Base-by-base conservation (phyloP, 163 green algal genomes). In the Chlorella variabilis region DNA sequence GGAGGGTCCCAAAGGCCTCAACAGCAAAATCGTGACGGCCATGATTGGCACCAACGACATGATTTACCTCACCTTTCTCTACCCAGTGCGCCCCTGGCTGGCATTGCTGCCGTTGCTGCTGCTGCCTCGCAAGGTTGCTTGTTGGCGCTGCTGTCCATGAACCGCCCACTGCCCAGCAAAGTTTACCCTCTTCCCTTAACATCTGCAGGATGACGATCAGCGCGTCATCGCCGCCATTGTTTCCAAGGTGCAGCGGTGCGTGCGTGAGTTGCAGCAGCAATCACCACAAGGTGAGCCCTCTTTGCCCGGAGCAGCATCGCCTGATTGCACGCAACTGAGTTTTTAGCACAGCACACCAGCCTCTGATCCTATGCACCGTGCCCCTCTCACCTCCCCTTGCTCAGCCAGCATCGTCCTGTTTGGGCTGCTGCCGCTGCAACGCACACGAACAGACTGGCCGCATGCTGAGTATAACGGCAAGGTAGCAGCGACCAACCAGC, bases 41-140 rank as follows among this genome's bases (percentile, higher is more conserved):
- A 77, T 77, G 70, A 77, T 77, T 29, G 45, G 70, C 48, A 77
- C 70, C 70, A 77, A 77, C 6, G 70, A 77, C 23, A 29, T 41
- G 15, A 20, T 48, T 1, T 45, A 77, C 48, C 45, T 77, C 1
- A 33, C 6, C 45, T 17, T 3, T 45, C 31, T 65, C 6, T 41
- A 77, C 51, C 45, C 31, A 4, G 70, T 49, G 48, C 39, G 70
- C 45, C 11, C 11, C 45, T 54, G 11, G 11, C 45, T 54, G 15
- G 11, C n/a, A n/a, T n/a, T n/a, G n/a, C n/a, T n/a, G n/a, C n/a
- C n/a, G n/a, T 21, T 41, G 59, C n/a, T n/a, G n/a, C n/a, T n/a
- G n/a, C n/a, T n/a, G n/a, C n/a, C n/a, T n/a, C n/a, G n/a, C n/a
- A n/a, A n/a, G n/a, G n/a, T n/a, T n/a, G n/a, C n/a, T n/a, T n/a